Conservation (phyloP, 495 filamentous ascomycete species). For the Niebla homalea region DNA sequence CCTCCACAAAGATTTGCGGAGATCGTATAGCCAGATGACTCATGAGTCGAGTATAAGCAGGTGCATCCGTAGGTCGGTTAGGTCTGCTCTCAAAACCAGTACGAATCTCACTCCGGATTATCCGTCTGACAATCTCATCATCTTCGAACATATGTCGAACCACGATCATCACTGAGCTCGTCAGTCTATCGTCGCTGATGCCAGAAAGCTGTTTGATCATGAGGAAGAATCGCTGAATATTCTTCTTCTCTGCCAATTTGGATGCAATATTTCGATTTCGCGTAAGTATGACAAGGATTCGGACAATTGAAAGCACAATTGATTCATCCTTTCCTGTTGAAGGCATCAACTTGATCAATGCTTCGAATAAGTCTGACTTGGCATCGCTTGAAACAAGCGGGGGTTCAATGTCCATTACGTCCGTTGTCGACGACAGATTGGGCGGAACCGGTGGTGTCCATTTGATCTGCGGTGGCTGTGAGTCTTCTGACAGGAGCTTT, state of each 20-base stretch:
- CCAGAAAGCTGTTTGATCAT: slow-evolving; percentile 87
- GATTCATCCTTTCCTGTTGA: slow-evolving; percentile 75
- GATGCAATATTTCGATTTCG: slow-evolving; percentile 61
- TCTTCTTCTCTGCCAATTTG: slow-evolving; percentile 69
- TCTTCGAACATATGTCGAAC: slow-evolving; percentile 91
- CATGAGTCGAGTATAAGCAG: slow-evolving; percentile 59
- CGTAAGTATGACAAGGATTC: slow-evolving; percentile 84
- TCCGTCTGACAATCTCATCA: slow-evolving; percentile 73
- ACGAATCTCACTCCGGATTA: slow-evolving; percentile 86
- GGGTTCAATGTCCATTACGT: slow-evolving; percentile 42
- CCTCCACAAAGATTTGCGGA: slow-evolving; percentile 78
- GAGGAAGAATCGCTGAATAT: slow-evolving; percentile 78
- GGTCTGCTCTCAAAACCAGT: slow-evolving; percentile 54
- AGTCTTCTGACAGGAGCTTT: slow-evolving; percentile 75
- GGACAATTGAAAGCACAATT: slow-evolving; percentile 67
- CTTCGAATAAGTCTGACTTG: slow-evolving; percentile 55
- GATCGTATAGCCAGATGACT: slow-evolving; percentile 72
- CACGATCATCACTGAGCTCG: slow-evolving; percentile 71
- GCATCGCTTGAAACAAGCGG: slow-evolving; percentile 52
- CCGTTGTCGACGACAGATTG: slow-evolving; percentile 28
- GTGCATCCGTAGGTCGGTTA: slow-evolving; percentile 51
- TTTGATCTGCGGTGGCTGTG: slow-evolving; percentile 58
- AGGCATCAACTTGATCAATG: slow-evolving; percentile 69
- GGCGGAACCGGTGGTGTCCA: slow-evolving; percentile 50
- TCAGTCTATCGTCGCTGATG: slow-evolving; percentile 58